These are phyloP conservation scores for Aaosphaeria arxii DNA, from an alignment of 2,329 filamentous ascomycete genomes.

Conservation along the genomic window DNA sequence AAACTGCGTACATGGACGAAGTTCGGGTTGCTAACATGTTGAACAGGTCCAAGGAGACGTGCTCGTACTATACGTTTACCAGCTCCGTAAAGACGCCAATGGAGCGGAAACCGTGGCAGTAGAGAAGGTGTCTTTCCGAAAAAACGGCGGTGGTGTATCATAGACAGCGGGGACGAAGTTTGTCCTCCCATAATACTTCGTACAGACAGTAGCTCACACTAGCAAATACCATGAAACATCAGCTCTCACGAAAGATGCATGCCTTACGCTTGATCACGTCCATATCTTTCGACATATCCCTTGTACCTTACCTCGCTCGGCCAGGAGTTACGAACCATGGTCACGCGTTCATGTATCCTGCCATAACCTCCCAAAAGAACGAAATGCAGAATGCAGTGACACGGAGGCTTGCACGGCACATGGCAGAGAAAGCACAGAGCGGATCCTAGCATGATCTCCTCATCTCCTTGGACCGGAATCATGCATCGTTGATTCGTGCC, in stretches of 20 bases:
- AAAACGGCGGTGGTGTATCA: conserved; percentile 42
- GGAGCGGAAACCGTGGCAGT: conserved; percentile 54
- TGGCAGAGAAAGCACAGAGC: too few relatives aligned
- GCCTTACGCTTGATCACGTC: not conserved
- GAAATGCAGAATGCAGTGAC: too few relatives aligned
- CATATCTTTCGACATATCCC: not conserved
- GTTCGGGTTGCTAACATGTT: conserved; percentile 1
- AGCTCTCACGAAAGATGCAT: conserved; percentile 4
- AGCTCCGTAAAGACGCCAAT: conserved; percentile 51
- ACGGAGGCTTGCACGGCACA: too few relatives aligned
- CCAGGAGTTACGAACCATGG: too few relatives aligned
- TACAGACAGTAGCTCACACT: not conserved
- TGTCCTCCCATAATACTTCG: not conserved
- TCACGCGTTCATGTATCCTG: too few relatives aligned
- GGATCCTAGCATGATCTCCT: too few relatives aligned
- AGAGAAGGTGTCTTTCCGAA: conserved; percentile 56
- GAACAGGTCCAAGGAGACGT: conserved; percentile 89
- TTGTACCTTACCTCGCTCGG: too few relatives aligned
- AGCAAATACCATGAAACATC: not conserved
- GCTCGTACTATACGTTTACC: conserved; percentile 90
- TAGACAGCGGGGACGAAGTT: conserved; percentile 11
- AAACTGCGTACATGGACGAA: not conserved
- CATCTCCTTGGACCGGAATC: too few relatives aligned
- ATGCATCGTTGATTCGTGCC: too few relatives aligned
- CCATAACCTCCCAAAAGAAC: too few relatives aligned